A percentile compares a stretch with the other conserved stretches of the same genome.
These are phyloP conservation scores for Diaporthe citriasiana DNA, from an alignment of 2,329 filamentous ascomycete genomes.

Conservation along the genomic window DNA sequence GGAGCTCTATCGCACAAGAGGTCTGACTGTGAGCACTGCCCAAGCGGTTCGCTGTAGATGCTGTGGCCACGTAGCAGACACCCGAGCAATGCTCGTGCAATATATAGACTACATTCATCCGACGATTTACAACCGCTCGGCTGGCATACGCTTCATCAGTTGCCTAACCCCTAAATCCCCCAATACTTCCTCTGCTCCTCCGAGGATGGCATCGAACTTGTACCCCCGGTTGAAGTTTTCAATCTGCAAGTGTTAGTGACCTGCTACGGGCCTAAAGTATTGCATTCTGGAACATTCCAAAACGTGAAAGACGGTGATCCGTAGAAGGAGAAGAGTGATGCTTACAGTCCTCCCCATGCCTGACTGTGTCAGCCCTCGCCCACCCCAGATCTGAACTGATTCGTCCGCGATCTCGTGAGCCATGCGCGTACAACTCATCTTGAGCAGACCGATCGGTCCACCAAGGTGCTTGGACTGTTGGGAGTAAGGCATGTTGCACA, in stretches of 20 bases:
- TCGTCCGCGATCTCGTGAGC: conserved; percentile 89
- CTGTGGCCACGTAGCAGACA: too few relatives aligned
- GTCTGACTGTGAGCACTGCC: too few relatives aligned
- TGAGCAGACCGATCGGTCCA: conserved; percentile 86
- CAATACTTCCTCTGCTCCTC: conserved; percentile 86
- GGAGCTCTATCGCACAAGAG: too few relatives aligned
- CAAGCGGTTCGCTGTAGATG: too few relatives aligned
- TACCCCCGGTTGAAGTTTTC: conserved; percentile 89
- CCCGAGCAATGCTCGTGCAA: too few relatives aligned
- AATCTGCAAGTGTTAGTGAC: conserved; percentile 62
- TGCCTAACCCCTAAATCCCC: conserved; percentile 86
- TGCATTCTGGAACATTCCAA: too few relatives aligned
- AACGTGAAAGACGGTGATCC: too few relatives aligned
- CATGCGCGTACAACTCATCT: conserved; percentile 81
- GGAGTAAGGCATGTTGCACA: conserved; percentile 86
- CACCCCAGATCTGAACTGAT: conserved; percentile 88
- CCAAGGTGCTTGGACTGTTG: conserved; percentile 82
- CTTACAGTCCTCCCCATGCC: conserved; percentile 80
- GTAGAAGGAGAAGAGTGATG: too few relatives aligned
- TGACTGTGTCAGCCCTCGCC: conserved; percentile 81
- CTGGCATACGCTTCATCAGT: conserved; percentile 87
- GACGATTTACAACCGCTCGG: conserved; percentile 77
- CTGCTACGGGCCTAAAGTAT: too few relatives aligned
- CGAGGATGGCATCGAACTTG: conserved; percentile 84
- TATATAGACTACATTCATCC: background rate